phyloP scores from a whole-genome alignment of 148 eudicot species.

The Silene uniflora region DNA sequence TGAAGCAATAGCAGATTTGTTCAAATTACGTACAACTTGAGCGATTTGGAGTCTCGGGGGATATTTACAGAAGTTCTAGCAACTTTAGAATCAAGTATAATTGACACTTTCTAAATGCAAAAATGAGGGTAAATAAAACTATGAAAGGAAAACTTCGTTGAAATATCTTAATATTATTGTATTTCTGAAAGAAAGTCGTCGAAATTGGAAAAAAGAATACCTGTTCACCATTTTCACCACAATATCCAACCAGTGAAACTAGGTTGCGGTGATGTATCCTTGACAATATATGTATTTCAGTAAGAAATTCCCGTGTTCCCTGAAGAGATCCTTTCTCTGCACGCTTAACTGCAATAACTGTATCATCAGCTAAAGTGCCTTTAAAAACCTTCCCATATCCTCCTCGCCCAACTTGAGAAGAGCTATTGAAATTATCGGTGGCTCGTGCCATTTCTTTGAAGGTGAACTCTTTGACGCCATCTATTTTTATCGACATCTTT shows the following conservation, averaged over 20 bases:
- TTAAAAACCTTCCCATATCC: constrained; percentile 88
- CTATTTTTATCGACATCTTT: constrained; percentile 57
- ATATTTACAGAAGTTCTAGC: neutral
- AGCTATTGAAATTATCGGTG: constrained; percentile 47
- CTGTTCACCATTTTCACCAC: constrained; percentile 80
- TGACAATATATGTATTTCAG: constrained; percentile 80
- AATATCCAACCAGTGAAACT: constrained; percentile 76
- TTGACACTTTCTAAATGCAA: neutral
- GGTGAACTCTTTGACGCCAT: constrained; percentile 72
- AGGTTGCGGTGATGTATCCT: constrained; percentile 85
- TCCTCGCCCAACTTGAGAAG: constrained; percentile 78
- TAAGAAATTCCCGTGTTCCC: constrained; percentile 78
- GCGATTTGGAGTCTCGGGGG: no score
- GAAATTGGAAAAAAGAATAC: constrained; percentile 27
- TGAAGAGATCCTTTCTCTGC: constrained; percentile 88
- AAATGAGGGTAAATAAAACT: neutral
- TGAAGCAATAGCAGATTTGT: no score
- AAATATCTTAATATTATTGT: neutral
- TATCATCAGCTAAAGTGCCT: constrained; percentile 57
- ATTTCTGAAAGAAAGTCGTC: neutral
- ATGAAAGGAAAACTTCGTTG: neutral
- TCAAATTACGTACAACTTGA: no score
- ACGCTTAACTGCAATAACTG: constrained; percentile 74
- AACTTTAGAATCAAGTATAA: neutral
- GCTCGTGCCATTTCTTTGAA: constrained; percentile 65